A percentile compares a stretch with the other conserved stretches of the same genome.
These are phyloP conservation scores for Nothopassalora personata DNA, from an alignment of 2,329 filamentous ascomycete genomes.

Conservation along the genomic window DNA sequence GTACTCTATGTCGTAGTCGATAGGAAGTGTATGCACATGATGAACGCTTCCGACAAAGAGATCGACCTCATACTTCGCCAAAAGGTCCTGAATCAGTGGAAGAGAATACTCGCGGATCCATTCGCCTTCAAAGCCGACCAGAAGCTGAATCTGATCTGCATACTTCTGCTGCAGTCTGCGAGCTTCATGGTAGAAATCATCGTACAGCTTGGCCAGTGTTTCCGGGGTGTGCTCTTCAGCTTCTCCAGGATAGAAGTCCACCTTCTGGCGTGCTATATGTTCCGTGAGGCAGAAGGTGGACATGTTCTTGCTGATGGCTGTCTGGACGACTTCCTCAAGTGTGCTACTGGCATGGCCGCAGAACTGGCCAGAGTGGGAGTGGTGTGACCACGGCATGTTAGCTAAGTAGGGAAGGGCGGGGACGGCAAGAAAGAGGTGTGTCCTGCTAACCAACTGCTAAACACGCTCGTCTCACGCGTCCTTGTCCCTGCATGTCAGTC, in stretches of 20 bases:
- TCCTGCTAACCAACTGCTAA: background rate
- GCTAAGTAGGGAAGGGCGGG: background rate
- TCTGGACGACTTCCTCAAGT: constrained; percentile 75
- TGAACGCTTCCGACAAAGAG: constrained; percentile 92
- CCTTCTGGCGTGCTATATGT: constrained; percentile 79
- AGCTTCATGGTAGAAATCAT: constrained; percentile 71
- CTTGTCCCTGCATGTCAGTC: no score
- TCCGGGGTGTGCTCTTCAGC: constrained; percentile 34
- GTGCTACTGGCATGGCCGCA: constrained; percentile 84
- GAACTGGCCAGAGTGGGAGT: constrained; percentile 97
- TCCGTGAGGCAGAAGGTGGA: constrained; percentile 83
- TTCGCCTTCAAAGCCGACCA: constrained; percentile 89
- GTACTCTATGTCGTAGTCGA: constrained; percentile 71
- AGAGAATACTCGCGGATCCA: constrained; percentile 73
- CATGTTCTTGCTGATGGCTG: constrained; percentile 73
- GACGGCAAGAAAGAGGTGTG: background rate
- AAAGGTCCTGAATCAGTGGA: constrained; percentile 54
- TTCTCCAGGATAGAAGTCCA: constrained; percentile 91
- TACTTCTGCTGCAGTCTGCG: constrained; percentile 66
- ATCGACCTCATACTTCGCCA: constrained; percentile 63
- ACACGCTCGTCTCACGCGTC: no score
- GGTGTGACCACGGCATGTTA: constrained; percentile 90
- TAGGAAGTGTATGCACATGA: constrained; percentile 79
- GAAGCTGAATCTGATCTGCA: constrained; percentile 62
- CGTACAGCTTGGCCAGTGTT: constrained; percentile 52